phyloP scores from a whole-genome alignment of 352 stramenopile genomes.

The Phytophthora vignae region DNA sequence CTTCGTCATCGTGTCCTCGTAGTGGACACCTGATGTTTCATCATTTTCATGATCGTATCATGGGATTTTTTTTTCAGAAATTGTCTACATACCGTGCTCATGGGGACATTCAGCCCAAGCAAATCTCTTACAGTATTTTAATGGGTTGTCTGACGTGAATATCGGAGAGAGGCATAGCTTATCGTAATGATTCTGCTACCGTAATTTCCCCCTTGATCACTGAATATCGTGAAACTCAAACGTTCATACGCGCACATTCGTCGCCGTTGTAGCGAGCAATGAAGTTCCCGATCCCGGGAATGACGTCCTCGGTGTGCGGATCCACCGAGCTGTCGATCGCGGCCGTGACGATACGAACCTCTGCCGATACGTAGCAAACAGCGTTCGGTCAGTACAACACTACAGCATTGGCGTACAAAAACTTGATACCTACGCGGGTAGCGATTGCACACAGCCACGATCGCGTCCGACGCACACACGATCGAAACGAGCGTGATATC shows the following conservation, averaged over 20 bases:
- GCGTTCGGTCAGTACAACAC: not conserved
- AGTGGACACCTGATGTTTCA: too few species aligned
- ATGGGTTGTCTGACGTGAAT: too few species aligned
- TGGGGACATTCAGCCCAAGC: too few species aligned
- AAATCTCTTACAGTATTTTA: too few species aligned
- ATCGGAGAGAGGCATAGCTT: too few species aligned
- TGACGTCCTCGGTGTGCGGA: not conserved
- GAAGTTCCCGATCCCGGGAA: constrained; percentile 9
- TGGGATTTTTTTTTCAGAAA: too few species aligned
- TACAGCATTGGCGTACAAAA: not conserved
- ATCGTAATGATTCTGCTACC: not conserved
- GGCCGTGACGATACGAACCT: constrained; percentile 13
- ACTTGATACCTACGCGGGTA: constrained; percentile 1
- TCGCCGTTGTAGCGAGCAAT: constrained; percentile 12
- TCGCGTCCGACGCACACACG: constrained; percentile 4
- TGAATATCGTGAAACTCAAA: not conserved
- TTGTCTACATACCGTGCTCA: too few species aligned
- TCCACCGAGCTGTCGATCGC: not conserved
- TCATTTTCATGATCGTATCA: too few species aligned
- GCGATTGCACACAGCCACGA: constrained; percentile 4
- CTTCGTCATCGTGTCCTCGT: too few species aligned
- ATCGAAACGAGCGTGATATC: constrained; percentile 11
- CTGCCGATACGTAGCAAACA: constrained; percentile 2
- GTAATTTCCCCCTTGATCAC: not conserved
- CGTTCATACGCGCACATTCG: not conserved